Base-by-base conservation (phyloP, 495 filamentous ascomycete genomes). In the Neurospora sublineolata region DNA sequence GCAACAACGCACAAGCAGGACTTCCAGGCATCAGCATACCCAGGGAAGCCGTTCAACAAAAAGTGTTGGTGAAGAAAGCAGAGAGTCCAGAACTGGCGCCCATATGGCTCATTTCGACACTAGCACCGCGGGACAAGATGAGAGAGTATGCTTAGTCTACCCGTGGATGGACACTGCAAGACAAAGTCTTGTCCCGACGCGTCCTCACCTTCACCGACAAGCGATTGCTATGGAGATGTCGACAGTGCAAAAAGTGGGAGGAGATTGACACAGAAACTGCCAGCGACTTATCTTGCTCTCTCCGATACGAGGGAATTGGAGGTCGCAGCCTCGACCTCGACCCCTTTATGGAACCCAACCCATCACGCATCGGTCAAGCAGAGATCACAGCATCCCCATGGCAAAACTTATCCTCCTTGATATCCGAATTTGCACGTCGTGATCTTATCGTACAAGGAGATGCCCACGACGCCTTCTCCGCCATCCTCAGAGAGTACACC, bases 131-230 rank as follows among this genome's bases (percentile, higher is more conserved):
- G n/a, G 27, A 20, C 44, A 38, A 52, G 4, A 76, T 81, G 67
- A 4, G 27, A 14, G 52, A 71, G 0, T 80, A 78, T 0, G 70
- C 69, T n/a, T 84, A 77, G 78, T 40, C 36, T 3, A 80, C 77
- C 1, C 72, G 83, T 20, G 83, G 79, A 9, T 85, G 83, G 83
- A 84, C 82, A 9, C 83, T 75, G 70, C 83, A 85, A 70, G 83
- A 85, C 72, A 79, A 69, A 5, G 37, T 83, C 3, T 71, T 84
- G 18, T 80, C 81, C 3, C 72, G 68, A 16, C 77, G 82, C 0
- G 74, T 79, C 0, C 67, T 85, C 8, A 77, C 79, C 37, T 79
- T 85, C 68, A 79, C 76, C 0, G 75, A 79, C 5, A 40, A 78
- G 3, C 79, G 82, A 68, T 67, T 77, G 36, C 82, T 79, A 39